Evolutionary conservation across 139 green algal species (phyloP), one percentile per base, ranked within the genome.

Genomic region (Auxenochlorella protothecoides): DNA sequence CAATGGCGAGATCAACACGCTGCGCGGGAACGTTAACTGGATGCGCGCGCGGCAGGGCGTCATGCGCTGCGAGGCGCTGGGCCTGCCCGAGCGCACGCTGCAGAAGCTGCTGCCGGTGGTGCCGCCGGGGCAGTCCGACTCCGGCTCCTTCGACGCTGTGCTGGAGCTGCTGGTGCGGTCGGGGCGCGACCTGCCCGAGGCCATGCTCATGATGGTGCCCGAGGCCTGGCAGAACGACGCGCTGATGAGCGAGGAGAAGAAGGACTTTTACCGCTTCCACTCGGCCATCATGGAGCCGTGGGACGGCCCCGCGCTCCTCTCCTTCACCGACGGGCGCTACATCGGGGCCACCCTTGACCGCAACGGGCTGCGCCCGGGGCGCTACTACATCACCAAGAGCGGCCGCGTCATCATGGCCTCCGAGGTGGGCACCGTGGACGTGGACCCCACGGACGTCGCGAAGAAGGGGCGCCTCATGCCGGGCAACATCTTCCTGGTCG

Each of bases 1-100:
- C 91, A 99, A 99, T 80, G 94, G 94, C 86, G 94, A 99, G 85
- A 99, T 99, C 86, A 99, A 99, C 89, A 99, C 94, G 0, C 80
- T 99, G 76, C 93, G 97, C 84, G 95, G 95, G 77, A 99, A 99
- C 87, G 85, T 99, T 51, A 99, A 99, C 85, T 98, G 94, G 94
- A 91, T 98, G 73, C 85, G 87, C 9, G 96, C 90, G 4, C 87
- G 93, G 53, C 87, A 99, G 88, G 79, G 87, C 54, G 85, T 88
- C 65, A 84, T 99, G 66, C 87, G 69, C 16, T 84, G 92, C 81
- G 87, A 89, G 3, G 72, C 96, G 3, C 98, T 92, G 95, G 68
- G 85, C 8, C 91, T 92, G 44, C 84, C 92, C 14, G 95, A 99
- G 85, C 70, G 74, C 16, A 44, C 27, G 27, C 27, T 44, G 27